These are phyloP conservation scores for Kodamaea sp. DNA, from an alignment of 1,139 yeast species.

Conservation along the genomic window DNA sequence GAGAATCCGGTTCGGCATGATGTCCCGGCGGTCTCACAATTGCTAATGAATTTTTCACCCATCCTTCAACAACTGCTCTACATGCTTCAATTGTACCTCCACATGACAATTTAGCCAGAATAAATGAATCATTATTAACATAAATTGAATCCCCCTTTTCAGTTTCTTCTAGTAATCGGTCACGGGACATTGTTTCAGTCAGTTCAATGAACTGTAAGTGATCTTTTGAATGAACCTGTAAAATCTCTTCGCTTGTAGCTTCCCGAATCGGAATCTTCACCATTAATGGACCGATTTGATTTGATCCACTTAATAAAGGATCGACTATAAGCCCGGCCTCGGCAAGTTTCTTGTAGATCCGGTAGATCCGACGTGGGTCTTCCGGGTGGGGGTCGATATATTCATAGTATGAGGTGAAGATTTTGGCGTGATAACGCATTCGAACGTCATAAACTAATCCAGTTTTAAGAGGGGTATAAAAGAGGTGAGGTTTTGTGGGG, in stretches of 20 bases:
- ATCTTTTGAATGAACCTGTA: conserved; percentile 78
- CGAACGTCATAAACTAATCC: conserved; percentile 95
- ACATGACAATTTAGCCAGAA: conserved; percentile 87
- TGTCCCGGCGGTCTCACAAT: conserved; percentile 99
- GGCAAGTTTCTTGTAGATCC: conserved; percentile 88
- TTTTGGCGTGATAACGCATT: conserved; percentile 95
- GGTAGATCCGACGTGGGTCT: conserved; percentile 92
- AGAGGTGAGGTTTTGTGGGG: conserved; percentile 49
- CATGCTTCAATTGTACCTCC: conserved; percentile 98
- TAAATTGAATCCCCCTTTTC: conserved; percentile 94
- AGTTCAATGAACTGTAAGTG: conserved; percentile 75
- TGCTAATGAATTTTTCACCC: conserved; percentile 87
- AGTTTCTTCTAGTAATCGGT: conserved; percentile 74
- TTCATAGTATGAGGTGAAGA: conserved; percentile 86
- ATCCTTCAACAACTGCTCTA: conserved; percentile 89
- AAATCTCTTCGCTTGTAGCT: conserved; percentile 81
- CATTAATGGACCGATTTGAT: conserved; percentile 86
- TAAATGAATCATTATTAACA: conserved; percentile 83
- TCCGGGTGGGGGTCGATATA: conserved; percentile 99
- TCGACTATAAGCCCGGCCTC: conserved; percentile 90
- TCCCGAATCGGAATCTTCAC: conserved; percentile 85
- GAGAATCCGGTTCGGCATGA: conserved; percentile 96
- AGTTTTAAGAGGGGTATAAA: conserved; percentile 74
- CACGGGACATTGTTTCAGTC: conserved; percentile 77
- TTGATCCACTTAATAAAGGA: conserved; percentile 73